These are phyloP conservation scores for Solanum paucissectum DNA, from an alignment of 257 asterid species.

Conservation along the genomic window DNA sequence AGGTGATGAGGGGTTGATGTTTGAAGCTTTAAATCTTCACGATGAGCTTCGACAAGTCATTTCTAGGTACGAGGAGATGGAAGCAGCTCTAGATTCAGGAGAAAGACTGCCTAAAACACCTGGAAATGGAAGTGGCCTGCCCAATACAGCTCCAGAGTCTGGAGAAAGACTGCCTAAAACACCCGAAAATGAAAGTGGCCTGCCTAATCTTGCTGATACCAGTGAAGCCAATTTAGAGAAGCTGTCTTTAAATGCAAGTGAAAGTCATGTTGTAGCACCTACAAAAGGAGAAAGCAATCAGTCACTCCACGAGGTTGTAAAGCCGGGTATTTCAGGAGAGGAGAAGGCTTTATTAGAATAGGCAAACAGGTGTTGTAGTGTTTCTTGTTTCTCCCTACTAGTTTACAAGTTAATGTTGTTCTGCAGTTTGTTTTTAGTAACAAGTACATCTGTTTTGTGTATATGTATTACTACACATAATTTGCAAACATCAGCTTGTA, in stretches of 20 bases:
- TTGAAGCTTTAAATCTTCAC: conserved; percentile 77
- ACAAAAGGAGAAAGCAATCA: conserved; percentile 9
- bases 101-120: conserved; percentile 8
- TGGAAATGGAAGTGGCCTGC: background rate
- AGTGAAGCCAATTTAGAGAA: conserved; percentile 10
- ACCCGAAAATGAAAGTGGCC: conserved; percentile 10
- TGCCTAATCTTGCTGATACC: conserved; percentile 14
- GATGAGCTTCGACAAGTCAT: conserved; percentile 71
- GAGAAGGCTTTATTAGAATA: background rate
- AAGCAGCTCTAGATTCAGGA: conserved; percentile 32
- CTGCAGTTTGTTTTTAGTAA: background rate
- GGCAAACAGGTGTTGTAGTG: conserved; percentile 8
- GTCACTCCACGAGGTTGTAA: conserved; percentile 5
- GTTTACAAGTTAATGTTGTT: background rate
- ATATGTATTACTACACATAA: background rate
- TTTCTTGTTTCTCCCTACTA: background rate
- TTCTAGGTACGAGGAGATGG: conserved; percentile 43
- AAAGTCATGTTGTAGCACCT: conserved; percentile 14
- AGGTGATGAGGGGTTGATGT: conserved; percentile 71
- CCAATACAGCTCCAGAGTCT: conserved; percentile 23
- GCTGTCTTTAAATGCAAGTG: conserved; percentile 5
- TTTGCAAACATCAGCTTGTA: background rate
- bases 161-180: conserved; percentile 14
- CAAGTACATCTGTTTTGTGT: background rate
- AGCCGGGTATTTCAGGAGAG: background rate